Conservation (phyloP, 1,139 yeast species). For the Hansenula lynferdii region DNA sequence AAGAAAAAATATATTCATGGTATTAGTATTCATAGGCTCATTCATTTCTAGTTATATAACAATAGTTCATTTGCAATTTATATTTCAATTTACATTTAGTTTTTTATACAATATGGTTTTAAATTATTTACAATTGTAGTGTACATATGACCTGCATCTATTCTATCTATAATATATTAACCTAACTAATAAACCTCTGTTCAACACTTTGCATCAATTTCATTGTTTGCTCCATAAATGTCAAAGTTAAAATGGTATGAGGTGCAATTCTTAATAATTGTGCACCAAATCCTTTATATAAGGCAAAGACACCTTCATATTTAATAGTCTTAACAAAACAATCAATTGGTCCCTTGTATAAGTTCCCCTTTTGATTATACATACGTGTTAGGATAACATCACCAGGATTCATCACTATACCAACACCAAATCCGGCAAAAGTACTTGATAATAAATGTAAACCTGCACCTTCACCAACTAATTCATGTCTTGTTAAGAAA, state of each 20-base stretch:
- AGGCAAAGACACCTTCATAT: slow-evolving; percentile 81
- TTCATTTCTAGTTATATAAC: too few relatives aligned
- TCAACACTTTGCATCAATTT: slow-evolving; percentile 46
- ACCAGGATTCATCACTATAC: slow-evolving; percentile 95
- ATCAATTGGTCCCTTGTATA: slow-evolving; percentile 83
- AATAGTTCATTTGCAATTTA: too few relatives aligned
- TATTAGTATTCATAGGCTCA: too few relatives aligned
- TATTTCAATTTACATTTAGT: too few relatives aligned
- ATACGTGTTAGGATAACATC: slow-evolving; percentile 93
- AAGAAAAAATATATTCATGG: neutral
- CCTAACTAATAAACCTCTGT: slow-evolving; percentile 5
- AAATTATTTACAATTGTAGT: neutral
- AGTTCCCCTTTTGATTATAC: slow-evolving; percentile 88
- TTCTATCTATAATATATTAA: too few relatives aligned
- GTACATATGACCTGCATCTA: neutral
- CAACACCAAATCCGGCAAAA: slow-evolving; percentile 86
- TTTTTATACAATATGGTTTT: slow-evolving; percentile 39
- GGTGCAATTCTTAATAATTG: slow-evolving; percentile 92
- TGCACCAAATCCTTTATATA: slow-evolving; percentile 93
- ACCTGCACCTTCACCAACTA: slow-evolving; percentile 58
- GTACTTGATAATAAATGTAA: slow-evolving; percentile 76
- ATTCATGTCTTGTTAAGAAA: slow-evolving; percentile 38
- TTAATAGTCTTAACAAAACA: slow-evolving; percentile 78
- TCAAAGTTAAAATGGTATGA: slow-evolving; percentile 84
- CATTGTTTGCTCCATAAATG: slow-evolving; percentile 95